These are phyloP conservation scores for Colletotrichum horii DNA, from an alignment of 2,329 filamentous ascomycete genomes.

Conservation along the genomic window DNA sequence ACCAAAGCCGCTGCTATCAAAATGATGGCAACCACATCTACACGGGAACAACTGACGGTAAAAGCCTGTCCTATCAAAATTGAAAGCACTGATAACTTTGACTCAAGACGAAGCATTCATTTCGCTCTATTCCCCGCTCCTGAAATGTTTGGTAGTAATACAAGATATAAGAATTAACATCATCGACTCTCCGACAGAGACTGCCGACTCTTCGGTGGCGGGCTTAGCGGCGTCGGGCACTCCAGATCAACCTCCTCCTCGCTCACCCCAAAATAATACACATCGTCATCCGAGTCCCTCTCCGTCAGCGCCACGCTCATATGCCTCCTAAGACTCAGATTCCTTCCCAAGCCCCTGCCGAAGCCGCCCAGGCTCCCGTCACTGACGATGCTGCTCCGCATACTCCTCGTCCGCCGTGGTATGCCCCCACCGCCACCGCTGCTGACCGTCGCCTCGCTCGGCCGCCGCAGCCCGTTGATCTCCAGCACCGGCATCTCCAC, in stretches of 20 bases:
- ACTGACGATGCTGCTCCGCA: not conserved
- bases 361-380: not conserved
- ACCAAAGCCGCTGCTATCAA: not conserved
- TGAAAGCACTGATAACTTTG: not conserved
- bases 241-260: constrained; percentile 2
- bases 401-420: not conserved
- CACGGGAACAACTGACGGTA: not conserved
- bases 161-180: not conserved
- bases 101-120: not conserved
- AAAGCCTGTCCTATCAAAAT: not conserved
- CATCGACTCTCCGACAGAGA: not conserved
- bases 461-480: not conserved
- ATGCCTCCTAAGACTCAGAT: not conserved
- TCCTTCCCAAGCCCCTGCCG: not conserved
- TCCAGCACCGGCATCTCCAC: not conserved
- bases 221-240: constrained; percentile 11
- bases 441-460: not conserved
- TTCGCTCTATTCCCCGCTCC: not conserved
- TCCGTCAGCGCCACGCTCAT: constrained; percentile 11
- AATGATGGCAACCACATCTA: not conserved
- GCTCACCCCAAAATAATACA: not conserved
- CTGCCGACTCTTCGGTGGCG: constrained; percentile 2
- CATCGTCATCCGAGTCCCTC: constrained; percentile 16
- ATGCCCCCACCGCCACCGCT: not conserved
- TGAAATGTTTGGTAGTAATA: not conserved